A percentile compares a stretch with the other conserved stretches of the same genome.
These are phyloP conservation scores for Goffeauzyma gilvescens DNA, from an alignment of 768 basidiomycete genomes.

Conservation along the genomic window DNA sequence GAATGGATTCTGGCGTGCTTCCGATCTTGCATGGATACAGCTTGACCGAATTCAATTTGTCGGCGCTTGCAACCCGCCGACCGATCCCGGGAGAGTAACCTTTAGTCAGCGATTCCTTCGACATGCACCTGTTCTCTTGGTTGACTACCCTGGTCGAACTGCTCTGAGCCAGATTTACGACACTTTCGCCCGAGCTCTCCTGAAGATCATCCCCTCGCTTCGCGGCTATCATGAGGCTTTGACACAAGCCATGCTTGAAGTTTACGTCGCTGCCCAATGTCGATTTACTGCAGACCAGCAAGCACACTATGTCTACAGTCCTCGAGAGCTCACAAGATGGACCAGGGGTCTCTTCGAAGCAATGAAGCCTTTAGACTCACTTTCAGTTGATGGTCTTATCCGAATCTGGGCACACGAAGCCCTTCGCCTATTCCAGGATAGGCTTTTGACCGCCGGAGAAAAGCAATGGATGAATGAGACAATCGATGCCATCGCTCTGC, in stretches of 20 bases:
- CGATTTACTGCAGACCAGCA: conserved; percentile 92
- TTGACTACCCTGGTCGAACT: conserved; percentile 92
- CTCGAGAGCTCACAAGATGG: conserved; percentile 96
- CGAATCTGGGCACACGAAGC: conserved; percentile 97
- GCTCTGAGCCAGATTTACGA: conserved; percentile 97
- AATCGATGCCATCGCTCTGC: conserved; percentile 62
- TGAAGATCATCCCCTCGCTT: conserved; percentile 86
- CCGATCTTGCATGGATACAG: conserved; percentile 91
- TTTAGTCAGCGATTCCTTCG: conserved; percentile 92
- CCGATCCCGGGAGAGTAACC: conserved; percentile 97
- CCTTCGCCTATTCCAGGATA: conserved; percentile 89
- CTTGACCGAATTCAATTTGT: conserved; percentile 99
- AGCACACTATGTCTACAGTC: conserved; percentile 96
- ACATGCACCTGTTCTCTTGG: conserved; percentile 94
- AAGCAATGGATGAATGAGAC: conserved; percentile 85
- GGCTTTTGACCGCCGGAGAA: conserved; percentile 82
- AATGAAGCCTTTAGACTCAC: conserved; percentile 75
- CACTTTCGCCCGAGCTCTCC: conserved; percentile 84
- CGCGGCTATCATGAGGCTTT: conserved; percentile 82
- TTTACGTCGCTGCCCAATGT: conserved; percentile 84
- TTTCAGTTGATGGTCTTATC: conserved; percentile 84
- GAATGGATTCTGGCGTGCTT: conserved; percentile 82
- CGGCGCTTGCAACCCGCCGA: conserved; percentile 96
- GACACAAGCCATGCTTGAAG: conserved; percentile 90
- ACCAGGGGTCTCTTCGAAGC: conserved; percentile 93